Base-by-base conservation (phyloP, 2,329 filamentous ascomycete species). In the Botrytis tulipae region DNA sequence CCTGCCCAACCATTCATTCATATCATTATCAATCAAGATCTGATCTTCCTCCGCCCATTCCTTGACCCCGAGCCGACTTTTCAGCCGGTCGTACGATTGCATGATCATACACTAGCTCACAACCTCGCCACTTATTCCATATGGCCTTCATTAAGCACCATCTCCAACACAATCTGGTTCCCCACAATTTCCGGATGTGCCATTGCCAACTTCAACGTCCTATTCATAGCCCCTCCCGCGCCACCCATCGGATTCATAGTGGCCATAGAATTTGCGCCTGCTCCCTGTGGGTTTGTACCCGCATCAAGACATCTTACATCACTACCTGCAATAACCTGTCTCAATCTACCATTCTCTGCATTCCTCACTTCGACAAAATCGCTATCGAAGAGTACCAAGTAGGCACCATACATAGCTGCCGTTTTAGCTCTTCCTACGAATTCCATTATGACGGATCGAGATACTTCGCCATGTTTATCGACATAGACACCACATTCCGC, bases 361-460 rank as follows among this genome's bases (percentile, higher is more conserved):
- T 99, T 98, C 72, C 96, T 90, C 71, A 99, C 94, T 84, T 99
- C 96, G 66, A 99, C 94, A 78, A 98, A 99, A 82, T 98, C 95
- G 35, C 93, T 92, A 82, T 98, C 96, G 84, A 98, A 97, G 7
- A 99, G 89, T 12, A 99, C 86, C 7, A 99, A 88, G 82, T 97
- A 98, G 73, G 94, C 92, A 1, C 94, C 95, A 78, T 94, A 97
- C 84, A 98, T 91, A 75, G 94, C 96, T 2, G 95, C 95, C 20
- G 90, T 90, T 75, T 92, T 91, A 1, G 96, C 96, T 82, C 89
- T 95, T 77, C 96, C 96, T n/a, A 97, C 96, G 82, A 98, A 99
- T 81, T 98, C 94, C 94, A 99, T 97, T 80, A 98, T 95, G 74
- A 98, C 93, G 42, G 92, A 94, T 63, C 97, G 92, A 57, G 91